Percentiles rank a stretch among this genome's conserved stretches.
Conservation (phyloP, 148 eudicot genomes). For the Chenopodium quinoa region DNA sequence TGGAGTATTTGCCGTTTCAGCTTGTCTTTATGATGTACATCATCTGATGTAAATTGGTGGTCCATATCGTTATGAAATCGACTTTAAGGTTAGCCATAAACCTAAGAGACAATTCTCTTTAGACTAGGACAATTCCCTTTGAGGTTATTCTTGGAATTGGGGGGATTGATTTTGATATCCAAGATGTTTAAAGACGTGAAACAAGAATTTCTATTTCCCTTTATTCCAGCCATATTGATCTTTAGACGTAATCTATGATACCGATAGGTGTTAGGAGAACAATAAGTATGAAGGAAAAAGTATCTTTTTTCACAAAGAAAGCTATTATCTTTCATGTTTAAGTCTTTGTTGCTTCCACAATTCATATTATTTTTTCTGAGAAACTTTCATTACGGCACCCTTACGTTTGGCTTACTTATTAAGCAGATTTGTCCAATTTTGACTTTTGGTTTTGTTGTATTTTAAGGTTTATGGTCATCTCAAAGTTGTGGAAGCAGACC, state of each 20-base stretch:
- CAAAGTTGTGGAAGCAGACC: slow-evolving; percentile 1
- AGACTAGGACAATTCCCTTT: slow-evolving; percentile 24
- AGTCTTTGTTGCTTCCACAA: slow-evolving; percentile 13
- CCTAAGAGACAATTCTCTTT: slow-evolving; percentile 18
- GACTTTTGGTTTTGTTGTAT: slow-evolving; percentile 1
- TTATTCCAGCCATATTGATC: slow-evolving; percentile 12
- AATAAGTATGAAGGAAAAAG: slow-evolving; percentile 12
- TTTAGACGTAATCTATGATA: slow-evolving; percentile 4
- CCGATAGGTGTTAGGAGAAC: slow-evolving; percentile 21
- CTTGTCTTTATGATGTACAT: slow-evolving; percentile 22
- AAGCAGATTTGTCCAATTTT: background rate
- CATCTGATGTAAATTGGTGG: slow-evolving; percentile 30
- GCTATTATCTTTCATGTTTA: background rate
- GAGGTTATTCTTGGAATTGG: slow-evolving; percentile 14
- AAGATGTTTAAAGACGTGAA: slow-evolving; percentile 24
- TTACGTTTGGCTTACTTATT: slow-evolving; percentile 15
- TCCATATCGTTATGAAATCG: slow-evolving; percentile 27
- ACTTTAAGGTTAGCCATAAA: slow-evolving; percentile 26
- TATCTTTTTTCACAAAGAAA: background rate
- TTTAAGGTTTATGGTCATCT: background rate
- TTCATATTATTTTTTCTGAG: slow-evolving; percentile 4
- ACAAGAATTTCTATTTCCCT: slow-evolving; percentile 11
- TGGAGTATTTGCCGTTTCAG: slow-evolving; percentile 32
- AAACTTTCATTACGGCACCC: slow-evolving; percentile 17
- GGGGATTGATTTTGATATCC: slow-evolving; percentile 4